Base-by-base conservation (phyloP, 768 basidiomycete genomes). In the Auricularia heimuer region DNA sequence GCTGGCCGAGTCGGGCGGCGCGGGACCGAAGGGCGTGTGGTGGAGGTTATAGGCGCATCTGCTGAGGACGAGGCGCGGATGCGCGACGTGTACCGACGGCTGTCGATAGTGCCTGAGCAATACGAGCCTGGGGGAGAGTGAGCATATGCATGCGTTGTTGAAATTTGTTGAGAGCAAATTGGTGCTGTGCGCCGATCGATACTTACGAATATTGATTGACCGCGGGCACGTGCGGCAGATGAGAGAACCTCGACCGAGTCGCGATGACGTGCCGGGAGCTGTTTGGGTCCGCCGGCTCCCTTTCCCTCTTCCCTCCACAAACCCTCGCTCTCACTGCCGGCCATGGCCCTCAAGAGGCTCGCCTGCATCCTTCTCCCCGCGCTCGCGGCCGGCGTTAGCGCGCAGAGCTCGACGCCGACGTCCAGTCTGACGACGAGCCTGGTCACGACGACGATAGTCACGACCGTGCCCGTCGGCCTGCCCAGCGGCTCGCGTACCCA, bases 1-100 rank as follows among this genome's bases (percentile, higher is more conserved):
- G 84, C 87, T 4, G 90, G 90, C 14, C 83, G 90, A 12, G 87
- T 86, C n/a, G 88, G 89, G 24, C 81, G 89, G 65, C 87, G 89
- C 71, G 85, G 86, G 56, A 74, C 82, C 54, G 75, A 73, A 24
- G 89, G 89, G 16, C 87, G 83, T 74, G 87, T 90, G 62, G 77
- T 92, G 65, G 84, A 79, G 34, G 77, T 90, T 45, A 73, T 91
- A 42, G 80, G 82, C 60, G 76, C 70, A 66, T 65, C 65, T 29
- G 66, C 74, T 63, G 76, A 70, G 45, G 75, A 16, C 29, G 45
- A 64, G 63, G 45, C 7, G 11, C 34, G 47, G 33, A 64, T 37
- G 63, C 35, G 34, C n/a, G 44, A 47, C 33, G 47, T 39, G 33
- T 36, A 37, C 18, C 44, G 35, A 6, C 14, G 63, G 35, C 35